phyloP scores from a whole-genome alignment of 83 land plant species.

The Picea abies region DNA sequence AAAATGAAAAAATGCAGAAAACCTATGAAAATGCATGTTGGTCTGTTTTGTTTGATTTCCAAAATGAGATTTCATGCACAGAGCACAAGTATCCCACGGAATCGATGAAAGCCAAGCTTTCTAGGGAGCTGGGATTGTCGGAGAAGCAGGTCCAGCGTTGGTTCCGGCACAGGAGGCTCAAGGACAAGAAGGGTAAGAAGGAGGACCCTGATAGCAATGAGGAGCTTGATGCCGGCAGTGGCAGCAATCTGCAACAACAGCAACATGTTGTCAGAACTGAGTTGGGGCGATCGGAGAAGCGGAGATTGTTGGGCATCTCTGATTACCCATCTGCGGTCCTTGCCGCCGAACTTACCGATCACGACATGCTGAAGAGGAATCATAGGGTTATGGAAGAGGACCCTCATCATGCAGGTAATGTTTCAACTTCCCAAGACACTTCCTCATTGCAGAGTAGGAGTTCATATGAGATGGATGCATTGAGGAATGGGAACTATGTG shows the following conservation, averaged over 20 bases:
- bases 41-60: not conserved
- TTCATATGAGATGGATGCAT: constrained; percentile 2
- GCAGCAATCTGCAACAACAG: constrained; percentile 3
- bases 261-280: not conserved
- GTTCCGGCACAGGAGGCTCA: constrained; percentile 89
- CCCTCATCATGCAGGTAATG: not conserved
- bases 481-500: constrained; percentile 1
- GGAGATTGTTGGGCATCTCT: constrained; percentile 3
- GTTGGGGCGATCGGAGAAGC: not conserved
- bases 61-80: not conserved
- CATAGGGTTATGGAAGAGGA: not conserved
- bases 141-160: constrained; percentile 84
- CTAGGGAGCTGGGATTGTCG: constrained; percentile 60
- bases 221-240: constrained; percentile 10
- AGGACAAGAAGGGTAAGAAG: constrained; percentile 66
- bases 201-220: constrained; percentile 19
- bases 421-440: constrained; percentile 12
- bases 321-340: constrained; percentile 8
- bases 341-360: not conserved
- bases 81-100: constrained; percentile 67
- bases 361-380: constrained; percentile 5
- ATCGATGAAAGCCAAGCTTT: constrained; percentile 48
- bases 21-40: not conserved
- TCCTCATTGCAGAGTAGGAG: constrained; percentile 14
- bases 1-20: not conserved